These are phyloP conservation scores for Macrolepiota dolichaula DNA, from an alignment of 768 basidiomycete species.

Conservation along the genomic window DNA sequence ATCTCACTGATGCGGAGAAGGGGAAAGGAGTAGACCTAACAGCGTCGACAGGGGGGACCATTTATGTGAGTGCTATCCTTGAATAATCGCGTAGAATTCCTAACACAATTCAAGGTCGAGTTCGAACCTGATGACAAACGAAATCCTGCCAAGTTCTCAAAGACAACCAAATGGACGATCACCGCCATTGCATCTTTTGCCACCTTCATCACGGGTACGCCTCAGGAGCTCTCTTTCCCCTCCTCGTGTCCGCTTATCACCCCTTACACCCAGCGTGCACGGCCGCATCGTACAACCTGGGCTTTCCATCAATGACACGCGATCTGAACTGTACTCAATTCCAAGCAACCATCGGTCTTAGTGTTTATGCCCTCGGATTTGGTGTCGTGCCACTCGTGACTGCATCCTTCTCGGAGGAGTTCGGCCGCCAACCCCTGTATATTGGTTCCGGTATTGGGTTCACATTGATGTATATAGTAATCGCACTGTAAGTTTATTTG, in stretches of 20 bases:
- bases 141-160: constrained; percentile 19
- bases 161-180: constrained; percentile 23
- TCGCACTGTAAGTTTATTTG: constrained; percentile 33
- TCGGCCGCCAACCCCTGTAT: constrained; percentile 60
- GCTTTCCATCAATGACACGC: constrained; percentile 52
- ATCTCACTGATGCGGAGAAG: background rate
- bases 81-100: background rate
- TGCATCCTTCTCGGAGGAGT: constrained; percentile 68
- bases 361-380: constrained; percentile 57
- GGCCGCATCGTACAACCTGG: constrained; percentile 50
- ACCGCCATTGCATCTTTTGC: constrained; percentile 35
- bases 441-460: constrained; percentile 47
- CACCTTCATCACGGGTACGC: constrained; percentile 39
- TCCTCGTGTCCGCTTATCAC: background rate
- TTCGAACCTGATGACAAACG: constrained; percentile 8
- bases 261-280: constrained; percentile 35
- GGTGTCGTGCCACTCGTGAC: constrained; percentile 58
- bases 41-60: background rate
- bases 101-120: constrained; percentile 8
- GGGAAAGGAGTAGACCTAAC: background rate
- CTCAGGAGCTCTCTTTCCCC: background rate
- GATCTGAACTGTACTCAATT: constrained; percentile 41
- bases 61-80: background rate
- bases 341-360: constrained; percentile 43
- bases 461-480: constrained; percentile 45